Evolutionary conservation across 2,329 filamentous ascomycete genomes (phyloP), one percentile per base, ranked within the genome.

Genomic region (Neopestalotiopsis clavispora): DNA sequence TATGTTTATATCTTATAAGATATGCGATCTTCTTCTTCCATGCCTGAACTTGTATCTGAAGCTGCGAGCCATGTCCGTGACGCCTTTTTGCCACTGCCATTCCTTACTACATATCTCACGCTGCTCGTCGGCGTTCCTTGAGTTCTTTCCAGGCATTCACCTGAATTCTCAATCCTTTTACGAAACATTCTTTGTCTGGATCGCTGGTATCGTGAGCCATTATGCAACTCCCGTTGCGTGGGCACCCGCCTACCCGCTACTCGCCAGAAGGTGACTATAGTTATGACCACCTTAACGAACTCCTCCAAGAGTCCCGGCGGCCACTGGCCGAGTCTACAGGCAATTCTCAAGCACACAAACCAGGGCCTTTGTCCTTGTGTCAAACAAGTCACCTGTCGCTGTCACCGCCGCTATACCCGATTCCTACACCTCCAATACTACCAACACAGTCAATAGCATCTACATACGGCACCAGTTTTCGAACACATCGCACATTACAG

Each of bases 251-350:
- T 65, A 85, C 88, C 75, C 82, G 83, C 74, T 86, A 84, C 75
- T 85, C 84, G 66, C 80, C 81, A 69, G 78, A 81, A 14, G 76
- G 81, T 68, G 85, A 86, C 66, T 86, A 85, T 73, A 73, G 81
- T 49, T 79, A 79, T 72, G 85, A 87, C 72, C 75, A 77, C 68
- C 82, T 84, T 67, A 82, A 84, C 72, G 80, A 80, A 71, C 74
- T 70, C 75, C 78, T 77, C 69, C 78, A 75, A 74, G 80, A 74
- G 71, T 72, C 73, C 76, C 76, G 72, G 75, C 79, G 83, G 69
- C 86, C 87, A 38, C 81, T 89, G 49, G 80, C 84, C 68, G 86
- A 89, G 74, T 83, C 85, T 23, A 85, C 82, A 13, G 83, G 84
- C 73, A 89, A 89, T 76, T 79, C 82, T 61, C 86, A 89, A 74